Evolutionary conservation across 2,329 filamentous ascomycete genomes (phyloP).

Genomic region (Tympanopsis confertula): DNA sequence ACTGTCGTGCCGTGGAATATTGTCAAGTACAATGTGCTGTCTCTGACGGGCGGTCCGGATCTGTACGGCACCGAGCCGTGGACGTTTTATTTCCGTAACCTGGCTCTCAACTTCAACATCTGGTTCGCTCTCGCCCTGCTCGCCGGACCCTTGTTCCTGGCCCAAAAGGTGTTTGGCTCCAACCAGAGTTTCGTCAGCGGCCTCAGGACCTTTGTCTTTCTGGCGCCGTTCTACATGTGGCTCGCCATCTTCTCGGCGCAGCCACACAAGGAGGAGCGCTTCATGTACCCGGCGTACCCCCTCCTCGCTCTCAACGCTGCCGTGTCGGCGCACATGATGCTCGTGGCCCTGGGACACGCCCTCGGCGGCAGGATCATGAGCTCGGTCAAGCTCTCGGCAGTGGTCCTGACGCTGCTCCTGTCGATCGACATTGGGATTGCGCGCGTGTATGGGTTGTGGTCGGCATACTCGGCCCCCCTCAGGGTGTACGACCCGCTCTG

Average conservation of each 20-base stretch:
- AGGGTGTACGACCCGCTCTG: constrained; percentile 59
- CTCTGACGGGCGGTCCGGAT: constrained; percentile 68
- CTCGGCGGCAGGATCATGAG: constrained; percentile 63
- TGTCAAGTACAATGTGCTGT: constrained; percentile 89
- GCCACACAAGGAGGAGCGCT: constrained; percentile 93
- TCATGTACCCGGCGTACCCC: constrained; percentile 96
- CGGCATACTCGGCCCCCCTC: constrained; percentile 73
- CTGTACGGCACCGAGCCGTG: constrained; percentile 94
- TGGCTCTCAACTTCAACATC: constrained; percentile 90
- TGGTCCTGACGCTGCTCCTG: constrained; percentile 47
- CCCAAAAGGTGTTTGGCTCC: constrained; percentile 59
- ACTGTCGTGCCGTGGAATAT: constrained; percentile 82
- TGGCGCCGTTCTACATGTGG: constrained; percentile 89
- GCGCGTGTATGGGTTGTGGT: constrained; percentile 66
- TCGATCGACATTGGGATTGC: constrained; percentile 57
- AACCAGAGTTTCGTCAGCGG: constrained; percentile 55
- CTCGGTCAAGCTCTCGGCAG: constrained; percentile 57
- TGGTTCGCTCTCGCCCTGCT: constrained; percentile 76
- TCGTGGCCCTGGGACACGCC: constrained; percentile 62
- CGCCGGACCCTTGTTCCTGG: constrained; percentile 61
- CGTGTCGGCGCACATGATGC: constrained; percentile 68
- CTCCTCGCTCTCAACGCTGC: constrained; percentile 82
- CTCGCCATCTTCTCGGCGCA: constrained; percentile 81
- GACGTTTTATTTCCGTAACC: constrained; percentile 90
- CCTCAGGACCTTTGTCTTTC: constrained; percentile 65